Conservation (phyloP, 306 rosid species). For the Fagus crenata region DNA sequence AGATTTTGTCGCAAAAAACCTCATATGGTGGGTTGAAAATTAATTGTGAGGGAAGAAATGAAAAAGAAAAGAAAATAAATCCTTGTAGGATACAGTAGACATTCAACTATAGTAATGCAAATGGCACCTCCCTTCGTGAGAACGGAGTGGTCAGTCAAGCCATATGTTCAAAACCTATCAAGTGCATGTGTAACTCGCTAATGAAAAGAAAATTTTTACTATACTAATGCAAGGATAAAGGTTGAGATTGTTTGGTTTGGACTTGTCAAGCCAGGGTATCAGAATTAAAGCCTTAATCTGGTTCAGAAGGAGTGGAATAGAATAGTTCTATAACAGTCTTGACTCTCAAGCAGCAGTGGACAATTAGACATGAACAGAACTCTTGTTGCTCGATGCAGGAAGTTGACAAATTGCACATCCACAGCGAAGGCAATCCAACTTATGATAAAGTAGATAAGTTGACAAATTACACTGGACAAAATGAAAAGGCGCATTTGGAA, state of each 20-base stretch:
- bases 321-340: background rate
- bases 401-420: background rate
- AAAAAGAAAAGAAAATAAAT: background rate
- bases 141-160: background rate
- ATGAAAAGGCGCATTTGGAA: background rate
- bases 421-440: background rate
- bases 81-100: background rate
- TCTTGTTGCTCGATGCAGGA: background rate
- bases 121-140: background rate
- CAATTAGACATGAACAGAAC: background rate
- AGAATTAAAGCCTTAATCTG: conserved; percentile 12
- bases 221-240: background rate
- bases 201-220: background rate
- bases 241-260: conserved; percentile 23
- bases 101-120: background rate
- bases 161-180: background rate
- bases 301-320: background rate
- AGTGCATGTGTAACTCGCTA: background rate
- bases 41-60: too few species aligned
- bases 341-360: background rate
- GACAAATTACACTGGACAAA: too few species aligned
- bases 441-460: background rate
- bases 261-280: conserved; percentile 17
- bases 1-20: too few species aligned
- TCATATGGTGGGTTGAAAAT: too few species aligned